A percentile compares a stretch with the other conserved stretches of the same genome.
These are phyloP conservation scores for Rhizopogon salebrosus DNA, from an alignment of 768 basidiomycete genomes.

Conservation along the genomic window DNA sequence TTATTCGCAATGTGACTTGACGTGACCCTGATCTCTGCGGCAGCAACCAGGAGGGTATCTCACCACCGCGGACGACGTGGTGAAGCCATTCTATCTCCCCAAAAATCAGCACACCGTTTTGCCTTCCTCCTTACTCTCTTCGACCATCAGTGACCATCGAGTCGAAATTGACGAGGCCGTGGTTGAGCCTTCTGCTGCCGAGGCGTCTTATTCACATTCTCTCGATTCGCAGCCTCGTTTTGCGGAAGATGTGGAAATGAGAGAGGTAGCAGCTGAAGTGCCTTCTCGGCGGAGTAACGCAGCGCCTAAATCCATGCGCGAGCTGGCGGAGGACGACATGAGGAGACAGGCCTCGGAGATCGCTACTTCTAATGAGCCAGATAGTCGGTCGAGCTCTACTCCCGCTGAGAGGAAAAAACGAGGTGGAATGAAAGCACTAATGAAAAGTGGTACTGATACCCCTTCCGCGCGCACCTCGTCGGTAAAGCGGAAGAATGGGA, in stretches of 20 bases:
- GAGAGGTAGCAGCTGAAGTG: conserved; percentile 5
- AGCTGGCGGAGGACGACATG: conserved; percentile 48
- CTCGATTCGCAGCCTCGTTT: conserved; percentile 4
- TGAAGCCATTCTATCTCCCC: conserved; percentile 68
- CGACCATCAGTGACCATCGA: conserved; percentile 22
- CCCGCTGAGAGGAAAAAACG: conserved; percentile 1
- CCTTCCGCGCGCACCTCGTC: conserved; percentile 1
- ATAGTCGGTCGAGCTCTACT: not conserved
- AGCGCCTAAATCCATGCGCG: conserved; percentile 57
- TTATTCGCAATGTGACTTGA: not conserved
- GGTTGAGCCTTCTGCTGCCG: conserved; percentile 2
- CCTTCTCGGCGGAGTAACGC: conserved; percentile 9
- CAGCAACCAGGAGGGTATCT: conserved; percentile 54
- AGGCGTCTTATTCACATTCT: conserved; percentile 1
- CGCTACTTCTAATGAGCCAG: not conserved
- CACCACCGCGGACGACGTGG: conserved; percentile 64
- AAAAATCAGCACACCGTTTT: conserved; percentile 37
- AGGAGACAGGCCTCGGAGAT: conserved; percentile 7
- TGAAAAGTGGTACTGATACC: conserved; percentile 11
- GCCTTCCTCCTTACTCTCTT: conserved; percentile 8
- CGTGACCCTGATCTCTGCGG: not conserved
- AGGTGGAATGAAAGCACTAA: not conserved
- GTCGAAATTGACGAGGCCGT: conserved; percentile 26
- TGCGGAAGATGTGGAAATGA: conserved; percentile 15
- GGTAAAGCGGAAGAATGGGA: conserved; percentile 7